Conservation (phyloP, 106 monocot genomes). For the Dioscorea dumetorum region DNA sequence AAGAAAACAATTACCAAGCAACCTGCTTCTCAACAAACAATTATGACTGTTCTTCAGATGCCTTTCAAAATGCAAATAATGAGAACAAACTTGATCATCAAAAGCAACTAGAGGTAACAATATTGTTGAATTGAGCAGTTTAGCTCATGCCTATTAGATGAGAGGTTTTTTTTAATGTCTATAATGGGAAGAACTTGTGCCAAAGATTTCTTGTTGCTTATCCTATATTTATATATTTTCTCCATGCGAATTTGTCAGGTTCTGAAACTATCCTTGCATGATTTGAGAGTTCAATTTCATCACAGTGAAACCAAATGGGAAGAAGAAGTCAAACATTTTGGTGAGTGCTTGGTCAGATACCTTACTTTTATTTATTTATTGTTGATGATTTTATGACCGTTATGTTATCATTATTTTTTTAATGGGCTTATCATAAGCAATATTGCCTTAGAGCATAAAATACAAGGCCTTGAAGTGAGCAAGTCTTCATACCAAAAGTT, state of each 20-base stretch:
- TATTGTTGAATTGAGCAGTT: background rate
- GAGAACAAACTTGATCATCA: conserved; percentile 17
- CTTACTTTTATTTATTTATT: background rate
- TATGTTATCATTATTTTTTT: background rate
- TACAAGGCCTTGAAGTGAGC: conserved; percentile 22
- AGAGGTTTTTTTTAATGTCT: too few species aligned
- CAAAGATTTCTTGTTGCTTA: too few species aligned
- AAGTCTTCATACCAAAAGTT: conserved; percentile 22
- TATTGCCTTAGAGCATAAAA: conserved; percentile 14
- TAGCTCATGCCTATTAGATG: too few species aligned
- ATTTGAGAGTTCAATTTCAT: conserved; percentile 29
- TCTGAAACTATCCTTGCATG: conserved; percentile 25
- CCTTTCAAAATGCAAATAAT: background rate
- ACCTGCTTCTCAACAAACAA: background rate
- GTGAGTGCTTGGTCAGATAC: conserved; percentile 13
- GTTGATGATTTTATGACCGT: background rate
- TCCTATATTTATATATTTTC: too few species aligned
- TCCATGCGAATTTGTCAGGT: conserved; percentile 9
- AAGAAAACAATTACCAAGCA: conserved; percentile 4
- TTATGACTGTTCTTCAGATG: background rate
- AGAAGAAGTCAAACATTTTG: conserved; percentile 20
- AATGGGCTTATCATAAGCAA: too few species aligned
- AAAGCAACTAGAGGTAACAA: conserved; percentile 26
- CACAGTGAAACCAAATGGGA: conserved; percentile 17
- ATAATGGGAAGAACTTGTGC: too few species aligned